phyloP scores from a whole-genome alignment of 2,329 filamentous ascomycete species.

The Chrysoporthe puriensis region DNA sequence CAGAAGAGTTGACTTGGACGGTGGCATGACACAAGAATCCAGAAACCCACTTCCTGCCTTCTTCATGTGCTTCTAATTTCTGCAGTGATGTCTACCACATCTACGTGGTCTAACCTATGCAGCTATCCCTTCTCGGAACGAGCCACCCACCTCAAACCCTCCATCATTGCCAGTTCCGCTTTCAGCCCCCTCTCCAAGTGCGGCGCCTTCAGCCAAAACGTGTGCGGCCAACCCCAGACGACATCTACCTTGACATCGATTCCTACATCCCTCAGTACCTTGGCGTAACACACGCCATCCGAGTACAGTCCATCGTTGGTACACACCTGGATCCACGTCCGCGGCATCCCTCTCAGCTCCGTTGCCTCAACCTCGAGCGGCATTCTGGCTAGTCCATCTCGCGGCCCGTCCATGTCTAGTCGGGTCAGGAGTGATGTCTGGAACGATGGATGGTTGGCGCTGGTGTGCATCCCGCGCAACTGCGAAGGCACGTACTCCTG shows the following conservation, averaged over 20 bases:
- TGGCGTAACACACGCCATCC: conserved; percentile 55
- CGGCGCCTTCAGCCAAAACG: conserved; percentile 55
- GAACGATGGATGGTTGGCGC: conserved; percentile 42
- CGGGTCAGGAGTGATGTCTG: conserved; percentile 40
- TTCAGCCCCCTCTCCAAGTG: conserved; percentile 44
- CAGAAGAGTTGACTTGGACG: conserved; percentile 27
- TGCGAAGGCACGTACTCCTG: conserved; percentile 41
- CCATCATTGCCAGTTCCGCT: conserved; percentile 47
- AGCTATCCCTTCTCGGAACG: neutral
- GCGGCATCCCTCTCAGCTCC: conserved; percentile 41
- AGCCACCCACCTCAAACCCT: conserved; percentile 47
- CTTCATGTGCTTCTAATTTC: neutral
- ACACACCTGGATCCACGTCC: conserved; percentile 53
- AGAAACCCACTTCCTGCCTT: conserved; percentile 6
- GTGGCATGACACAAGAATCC: conserved; percentile 14
- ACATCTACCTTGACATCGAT: conserved; percentile 47
- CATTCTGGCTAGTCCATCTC: conserved; percentile 46
- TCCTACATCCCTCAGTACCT: conserved; percentile 43
- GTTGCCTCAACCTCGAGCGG: conserved; percentile 44
- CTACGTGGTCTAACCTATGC: neutral
- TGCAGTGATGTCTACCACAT: neutral
- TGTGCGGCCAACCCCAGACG: conserved; percentile 53
- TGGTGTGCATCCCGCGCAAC: conserved; percentile 45
- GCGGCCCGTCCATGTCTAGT: conserved; percentile 40
- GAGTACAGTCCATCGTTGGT: conserved; percentile 56